phyloP scores from a whole-genome alignment of 2,329 filamentous ascomycete genomes.

The Colletotrichum karsti region DNA sequence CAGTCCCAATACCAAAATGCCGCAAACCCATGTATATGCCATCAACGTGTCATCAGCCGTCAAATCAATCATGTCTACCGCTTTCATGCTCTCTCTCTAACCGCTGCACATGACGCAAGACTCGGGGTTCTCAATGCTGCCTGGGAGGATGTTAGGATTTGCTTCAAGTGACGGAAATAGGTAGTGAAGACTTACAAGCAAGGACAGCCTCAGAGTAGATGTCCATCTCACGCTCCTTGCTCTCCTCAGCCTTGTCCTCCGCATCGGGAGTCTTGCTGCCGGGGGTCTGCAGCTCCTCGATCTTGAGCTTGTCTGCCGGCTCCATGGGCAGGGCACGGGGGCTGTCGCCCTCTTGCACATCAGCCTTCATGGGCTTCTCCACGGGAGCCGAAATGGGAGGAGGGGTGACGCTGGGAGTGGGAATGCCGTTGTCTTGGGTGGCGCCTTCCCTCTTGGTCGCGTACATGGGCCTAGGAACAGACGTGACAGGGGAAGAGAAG shows the following conservation, averaged over 20 bases:
- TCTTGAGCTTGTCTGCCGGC: slow-evolving; percentile 67
- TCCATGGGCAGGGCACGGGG: slow-evolving; percentile 82
- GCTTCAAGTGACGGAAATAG: not conserved
- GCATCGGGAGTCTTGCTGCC: slow-evolving; percentile 66
- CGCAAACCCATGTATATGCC: slow-evolving; percentile 21
- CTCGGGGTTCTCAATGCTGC: slow-evolving; percentile 97
- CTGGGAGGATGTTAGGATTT: slow-evolving; percentile 52
- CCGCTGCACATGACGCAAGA: slow-evolving; percentile 97
- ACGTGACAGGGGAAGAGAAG: slow-evolving; percentile 61
- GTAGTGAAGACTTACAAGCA: slow-evolving; percentile 70
- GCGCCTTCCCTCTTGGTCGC: slow-evolving; percentile 62
- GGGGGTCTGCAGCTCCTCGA: slow-evolving; percentile 69
- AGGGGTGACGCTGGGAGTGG: slow-evolving; percentile 75
- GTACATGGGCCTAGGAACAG: slow-evolving; percentile 75
- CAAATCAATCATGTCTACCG: slow-evolving; percentile 14
- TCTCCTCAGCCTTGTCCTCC: slow-evolving; percentile 78
- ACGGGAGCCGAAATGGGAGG: slow-evolving; percentile 64
- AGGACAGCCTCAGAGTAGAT: slow-evolving; percentile 95
- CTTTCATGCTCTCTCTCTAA: slow-evolving; percentile 58
- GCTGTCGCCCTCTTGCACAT: slow-evolving; percentile 79
- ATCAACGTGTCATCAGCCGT: slow-evolving; percentile 29
- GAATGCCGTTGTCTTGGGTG: slow-evolving; percentile 64
- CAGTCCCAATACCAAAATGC: slow-evolving; percentile 11
- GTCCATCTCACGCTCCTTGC: slow-evolving; percentile 81
- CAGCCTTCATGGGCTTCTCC: slow-evolving; percentile 78